These are phyloP conservation scores for Achlya hypogyna DNA, from an alignment of 352 stramenopile species.

Conservation along the genomic window DNA sequence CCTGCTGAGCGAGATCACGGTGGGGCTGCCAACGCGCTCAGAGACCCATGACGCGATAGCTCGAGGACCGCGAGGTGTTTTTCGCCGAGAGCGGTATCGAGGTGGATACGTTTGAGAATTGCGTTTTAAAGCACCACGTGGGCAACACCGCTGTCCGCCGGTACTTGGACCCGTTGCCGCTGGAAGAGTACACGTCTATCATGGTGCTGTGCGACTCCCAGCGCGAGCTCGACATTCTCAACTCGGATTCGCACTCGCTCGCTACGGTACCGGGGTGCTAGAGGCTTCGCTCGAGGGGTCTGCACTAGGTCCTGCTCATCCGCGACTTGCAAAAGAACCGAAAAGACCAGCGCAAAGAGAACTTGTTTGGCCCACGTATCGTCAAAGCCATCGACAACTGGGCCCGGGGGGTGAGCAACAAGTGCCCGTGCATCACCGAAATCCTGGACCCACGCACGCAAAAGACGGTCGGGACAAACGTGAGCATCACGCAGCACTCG, in stretches of 20 bases:
- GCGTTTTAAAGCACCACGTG: constrained; percentile 55
- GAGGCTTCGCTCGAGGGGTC: not conserved
- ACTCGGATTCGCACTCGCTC: constrained; percentile 78
- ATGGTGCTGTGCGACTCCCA: constrained; percentile 76
- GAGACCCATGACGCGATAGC: too few species aligned
- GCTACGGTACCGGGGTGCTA: constrained; percentile 25
- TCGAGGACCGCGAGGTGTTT: constrained; percentile 53
- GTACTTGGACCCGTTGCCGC: constrained; percentile 49
- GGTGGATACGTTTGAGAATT: constrained; percentile 35
- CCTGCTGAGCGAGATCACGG: constrained; percentile 62
- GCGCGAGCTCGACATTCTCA: constrained; percentile 68
- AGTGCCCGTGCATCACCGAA: constrained; percentile 73
- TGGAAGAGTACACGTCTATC: constrained; percentile 74
- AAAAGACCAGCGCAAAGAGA: not conserved
- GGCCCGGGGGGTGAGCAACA: constrained; percentile 19
- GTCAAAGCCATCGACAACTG: not conserved
- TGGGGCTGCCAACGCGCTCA: not conserved
- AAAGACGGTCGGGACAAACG: constrained; percentile 61
- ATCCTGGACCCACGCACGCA: constrained; percentile 80
- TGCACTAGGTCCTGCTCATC: constrained; percentile 60
- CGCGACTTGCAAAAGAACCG: constrained; percentile 50
- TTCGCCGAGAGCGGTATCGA: constrained; percentile 51
- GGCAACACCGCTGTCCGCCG: constrained; percentile 74
- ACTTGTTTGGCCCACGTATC: not conserved
- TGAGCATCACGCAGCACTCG: constrained; percentile 55